These are phyloP conservation scores for Brassica incana DNA, from an alignment of 345 rosid species.

Conservation along the genomic window DNA sequence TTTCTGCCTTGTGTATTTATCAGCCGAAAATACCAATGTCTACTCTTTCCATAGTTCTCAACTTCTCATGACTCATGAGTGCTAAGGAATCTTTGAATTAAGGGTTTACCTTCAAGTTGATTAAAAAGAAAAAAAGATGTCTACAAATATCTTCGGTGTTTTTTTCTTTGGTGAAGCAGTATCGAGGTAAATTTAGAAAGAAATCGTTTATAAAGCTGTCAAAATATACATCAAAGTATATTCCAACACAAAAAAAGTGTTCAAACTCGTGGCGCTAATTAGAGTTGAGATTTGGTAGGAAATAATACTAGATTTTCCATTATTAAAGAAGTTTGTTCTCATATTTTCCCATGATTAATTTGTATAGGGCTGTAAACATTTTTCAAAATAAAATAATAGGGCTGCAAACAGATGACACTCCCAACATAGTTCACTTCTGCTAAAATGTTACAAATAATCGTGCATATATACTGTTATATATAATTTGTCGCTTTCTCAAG, in stretches of 20 bases:
- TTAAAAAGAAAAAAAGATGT: background rate
- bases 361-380: background rate
- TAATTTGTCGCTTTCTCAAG: background rate
- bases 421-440: background rate
- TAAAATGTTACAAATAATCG: background rate
- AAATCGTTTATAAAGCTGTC: background rate
- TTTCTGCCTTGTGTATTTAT: slow-evolving; percentile 23
- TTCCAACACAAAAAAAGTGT: too few species aligned
- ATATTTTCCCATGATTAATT: background rate
- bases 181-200: background rate
- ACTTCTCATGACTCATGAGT: slow-evolving; percentile 19
- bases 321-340: background rate
- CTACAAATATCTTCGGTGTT: background rate
- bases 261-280: background rate
- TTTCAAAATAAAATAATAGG: background rate
- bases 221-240: too few species aligned
- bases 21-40: background rate
- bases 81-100: slow-evolving; percentile 23
- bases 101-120: slow-evolving; percentile 9
- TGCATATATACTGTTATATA: background rate
- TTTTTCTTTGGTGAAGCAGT: background rate
- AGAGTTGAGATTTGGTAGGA: background rate
- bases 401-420: background rate
- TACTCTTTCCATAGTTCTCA: slow-evolving; percentile 6
- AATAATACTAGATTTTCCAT: background rate